Evolutionary conservation across 176 grass and related monocot genomes (phyloP), one percentile per base, ranked within the genome.

Genomic region (Aegilops umbellulata): DNA sequence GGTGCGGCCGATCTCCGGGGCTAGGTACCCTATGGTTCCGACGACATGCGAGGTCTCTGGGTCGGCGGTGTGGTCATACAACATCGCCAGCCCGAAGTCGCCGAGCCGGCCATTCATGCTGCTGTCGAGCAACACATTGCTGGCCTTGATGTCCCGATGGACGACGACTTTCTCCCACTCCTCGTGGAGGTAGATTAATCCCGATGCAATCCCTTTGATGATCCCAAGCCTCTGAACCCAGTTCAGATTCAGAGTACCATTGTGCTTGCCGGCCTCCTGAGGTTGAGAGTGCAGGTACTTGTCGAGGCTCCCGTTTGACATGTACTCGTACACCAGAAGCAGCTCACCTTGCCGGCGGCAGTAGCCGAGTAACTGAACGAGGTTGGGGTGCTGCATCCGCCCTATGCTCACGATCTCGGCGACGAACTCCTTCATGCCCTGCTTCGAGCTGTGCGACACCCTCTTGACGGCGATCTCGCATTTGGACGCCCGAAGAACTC

Each of bases 121-220:
- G 12, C 2, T 69, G 81, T 88, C 89, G 3, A 91, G 81, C 29
- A 91, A 85, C 60, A 91, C 89, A 25, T 91, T 91, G 76, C 89
- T 91, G 3, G 89, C 85, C 89, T 91, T 91, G 81, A 91, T 55
- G 81, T 91, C 89, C 0, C 89, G 89, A 69, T 91, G 89, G 34
- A 91, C 53, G 6, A 58, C 53, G 0, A 58, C 53, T 3, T 58
- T 58, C 53, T 58, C 53, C 53, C 53, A 58, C 53, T 58, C 53
- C 19, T 58, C 53, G 7, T 58, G 53, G 2, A 58, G 53, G 53
- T 58, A 58, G 53, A 58, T 58, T 8, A 58, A 9, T 9, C 53
- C 53, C 0, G 53, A 58, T 1, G 53, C 53, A 22, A 58, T 58
- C 0, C 53, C 53, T 22, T 58, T 58, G 53, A 58, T 58, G 53